Evolutionary conservation across 345 rosid species (phyloP), one percentile per base, ranked within the genome.

Genomic region (Gossypium anomalum): DNA sequence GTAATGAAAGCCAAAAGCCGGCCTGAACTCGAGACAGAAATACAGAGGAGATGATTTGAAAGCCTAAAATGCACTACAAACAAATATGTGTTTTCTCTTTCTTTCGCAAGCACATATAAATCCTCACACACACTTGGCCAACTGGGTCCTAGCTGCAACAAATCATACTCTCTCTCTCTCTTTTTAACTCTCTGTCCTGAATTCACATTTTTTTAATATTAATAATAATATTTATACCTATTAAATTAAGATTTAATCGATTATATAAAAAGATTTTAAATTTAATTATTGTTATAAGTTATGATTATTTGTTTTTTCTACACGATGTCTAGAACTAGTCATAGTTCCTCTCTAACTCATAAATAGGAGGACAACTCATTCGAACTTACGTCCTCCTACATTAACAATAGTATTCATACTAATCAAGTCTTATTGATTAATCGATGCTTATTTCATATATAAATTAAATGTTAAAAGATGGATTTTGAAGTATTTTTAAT

Each of bases 1-100:
- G 86, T 55, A 87, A 87, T 87, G 85, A 87, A 84, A 85, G 89
- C 80, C 83, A 75, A 82, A 82, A 75, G 82, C 91, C 80, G 78
- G 91, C 91, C 80, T 79, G 87, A 73, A 75, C 62, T 58, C 34
- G 72, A 29, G 55, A 63, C 70, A 57, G 38, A 4, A 34, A 34
- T 34, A 34, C 38, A 34, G 60, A 9, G 71, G 16, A 72, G 71
- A 76, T 66, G 79, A 78, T 85, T 73, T 29, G 64, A 75, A 77
- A 70, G 61, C 34, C 34, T 65, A 61, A 14, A 51, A 45, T 45
- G 3, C 12, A 64, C 44, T 67, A 15, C n/a, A 27, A 49, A 61
- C 43, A 62, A 25, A 4, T 16, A 25, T 61, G 49, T 57, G 17
- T 13, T 58, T 9, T 22, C 10, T 55, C 44, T 67, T 77, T 76